Base-by-base conservation (phyloP, 2,329 filamentous ascomycete genomes). In the Neocatenulostroma microsporum region DNA sequence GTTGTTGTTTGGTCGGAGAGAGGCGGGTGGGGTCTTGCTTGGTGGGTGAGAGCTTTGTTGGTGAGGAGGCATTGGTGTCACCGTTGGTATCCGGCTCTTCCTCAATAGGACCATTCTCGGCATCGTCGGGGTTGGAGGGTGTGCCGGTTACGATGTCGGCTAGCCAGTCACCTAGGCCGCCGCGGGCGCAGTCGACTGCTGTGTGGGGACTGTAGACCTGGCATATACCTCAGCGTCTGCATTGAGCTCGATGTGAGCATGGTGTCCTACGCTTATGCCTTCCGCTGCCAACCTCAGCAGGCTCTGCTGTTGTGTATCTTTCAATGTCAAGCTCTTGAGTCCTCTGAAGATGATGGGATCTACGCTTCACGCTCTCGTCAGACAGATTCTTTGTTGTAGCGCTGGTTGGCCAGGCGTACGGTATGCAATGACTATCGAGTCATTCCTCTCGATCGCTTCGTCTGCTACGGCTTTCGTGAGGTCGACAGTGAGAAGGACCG, bases 261-360 rank as follows among this genome's bases (percentile, higher is more conserved):
- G n/a, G n/a, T n/a, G 20, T 35, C 44, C 10, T 52, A 58, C 87
- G 47, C 87, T 93, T 53, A 98, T 86, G 23, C 89, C 88, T 59
- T 84, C 78, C 45, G 84, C 82, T 30, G 82, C 83, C 10, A 98
- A 74, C 28, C 81, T 76, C 3, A 98, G 72, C 21, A 98, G 75
- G 5, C 84, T 84, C 28, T 80, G 74, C 58, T 98, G 91, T 61
- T 96, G 91, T 8, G 85, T 75, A 56, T 98, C 84, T 44, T 73
- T 73, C 31, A 87, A 74, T 21, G 85, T 94, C 56, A 98, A 69
- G 46, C 84, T 82, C 64, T 95, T 98, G 49, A 98, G 72, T 36
- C 84, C 84, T 32, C 84, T 79, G 70, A 98, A 98, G 57, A 98
- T 96, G 58, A 96, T 91, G 14, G 91, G 91, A 63, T 98, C 85